A percentile compares a stretch with the other conserved stretches of the same genome.
Conservation (phyloP, 805 yeast genomes). For the Clavispora carvajalis region DNA sequence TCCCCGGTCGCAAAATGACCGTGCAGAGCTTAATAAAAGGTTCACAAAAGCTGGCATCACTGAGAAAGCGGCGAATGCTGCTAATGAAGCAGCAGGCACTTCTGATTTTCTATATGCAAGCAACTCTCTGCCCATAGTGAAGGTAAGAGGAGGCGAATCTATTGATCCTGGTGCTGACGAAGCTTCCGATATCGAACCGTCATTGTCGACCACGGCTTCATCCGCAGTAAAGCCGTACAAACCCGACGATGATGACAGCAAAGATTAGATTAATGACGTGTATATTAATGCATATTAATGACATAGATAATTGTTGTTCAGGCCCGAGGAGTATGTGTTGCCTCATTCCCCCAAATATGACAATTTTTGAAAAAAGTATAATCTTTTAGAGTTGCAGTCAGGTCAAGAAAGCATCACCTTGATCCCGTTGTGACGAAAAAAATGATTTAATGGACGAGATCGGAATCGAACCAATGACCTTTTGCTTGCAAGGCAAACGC, state of each 20-base stretch:
- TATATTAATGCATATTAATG: not conserved
- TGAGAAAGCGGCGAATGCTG: constrained; percentile 9
- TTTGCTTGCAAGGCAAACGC: constrained; percentile 73
- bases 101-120: not conserved
- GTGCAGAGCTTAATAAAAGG: not conserved
- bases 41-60: constrained; percentile 13
- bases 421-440: not conserved
- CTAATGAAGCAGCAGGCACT: constrained; percentile 16
- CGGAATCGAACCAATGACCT: constrained; percentile 78
- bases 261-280: not conserved
- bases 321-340: too few species aligned
- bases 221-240: not conserved
- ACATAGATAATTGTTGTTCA: too few species aligned
- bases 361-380: not conserved
- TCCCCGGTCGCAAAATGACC: not conserved
- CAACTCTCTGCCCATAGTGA: constrained; percentile 1
- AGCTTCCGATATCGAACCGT: not conserved
- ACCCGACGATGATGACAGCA: not conserved
- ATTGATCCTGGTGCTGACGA: not conserved
- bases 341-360: too few species aligned
- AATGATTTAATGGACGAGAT: constrained; percentile 53
- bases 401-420: too few species aligned
- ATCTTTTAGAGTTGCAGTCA: too few species aligned
- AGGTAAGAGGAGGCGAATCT: not conserved
- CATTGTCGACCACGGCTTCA: not conserved